Base-by-base conservation (phyloP, 495 filamentous ascomycete species). In the Xylaria acuta region DNA sequence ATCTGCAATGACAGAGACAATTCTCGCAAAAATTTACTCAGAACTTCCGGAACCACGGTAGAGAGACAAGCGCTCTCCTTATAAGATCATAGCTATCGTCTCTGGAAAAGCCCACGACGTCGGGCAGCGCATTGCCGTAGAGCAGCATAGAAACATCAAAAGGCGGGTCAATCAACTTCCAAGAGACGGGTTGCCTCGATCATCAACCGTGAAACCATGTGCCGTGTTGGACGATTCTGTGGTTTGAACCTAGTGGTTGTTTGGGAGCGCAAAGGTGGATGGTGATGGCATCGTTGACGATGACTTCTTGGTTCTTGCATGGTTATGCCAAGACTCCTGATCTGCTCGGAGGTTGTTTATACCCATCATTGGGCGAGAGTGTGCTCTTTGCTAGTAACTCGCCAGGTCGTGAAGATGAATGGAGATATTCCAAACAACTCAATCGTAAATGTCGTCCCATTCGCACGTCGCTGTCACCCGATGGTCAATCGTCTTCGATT, bases 311-410 rank as follows among this genome's bases (percentile, higher is more conserved):
- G 14, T 40, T 45, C 51, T 67, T 27, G 30, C 49, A 56, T 67
- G 49, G 65, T 40, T 43, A 18, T 32, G 73, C 75, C 75, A 75
- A 75, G 76, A 69, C 76, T 67, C 76, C 75, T 78, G 76, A 76
- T 76, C 73, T 76, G 6, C 76, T 75, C 73, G 73, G 75, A 74
- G 60, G 69, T 67, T 38, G 30, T 38, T 51, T 22, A 43, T 51
- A 30, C 7, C 30, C 30, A 7, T 51, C 3, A 14, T 47, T 49
- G 40, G 6, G 16, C 63, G 41, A 65, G 63, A 30, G 9, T 4
- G 27, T 41, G 11, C n/a, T 20, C 16, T 30, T 56, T 56, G 53
- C 27, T 56, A 7, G 53, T 56, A 67, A 67, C 2, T 67, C 11
- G 45, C 25, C 47, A 25, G 20, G 36, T 30, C 1, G 51, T 58